Percentiles rank a stretch among this genome's conserved stretches.
Evolutionary conservation across 2,329 filamentous ascomycete genomes (phyloP).

Genomic region (Penicillium sp.): DNA sequence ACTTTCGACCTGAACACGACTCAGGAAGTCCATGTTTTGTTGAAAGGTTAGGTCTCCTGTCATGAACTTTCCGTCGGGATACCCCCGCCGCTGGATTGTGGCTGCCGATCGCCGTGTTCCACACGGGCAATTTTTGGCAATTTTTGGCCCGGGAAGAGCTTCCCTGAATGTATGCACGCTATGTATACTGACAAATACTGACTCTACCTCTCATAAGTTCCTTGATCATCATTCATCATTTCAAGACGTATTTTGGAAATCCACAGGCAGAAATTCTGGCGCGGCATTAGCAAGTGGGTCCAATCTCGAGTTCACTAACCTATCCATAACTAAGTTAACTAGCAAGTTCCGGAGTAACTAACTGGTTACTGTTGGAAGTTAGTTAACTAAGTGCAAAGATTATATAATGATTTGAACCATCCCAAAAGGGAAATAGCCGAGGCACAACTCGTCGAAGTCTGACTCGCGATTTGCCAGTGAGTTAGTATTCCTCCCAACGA

Average conservation of each 20-base stretch:
- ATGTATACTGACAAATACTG: no score
- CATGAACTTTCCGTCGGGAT: background rate
- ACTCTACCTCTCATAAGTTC: no score
- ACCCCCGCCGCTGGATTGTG: background rate
- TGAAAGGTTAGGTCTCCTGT: background rate
- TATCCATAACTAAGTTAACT: no score
- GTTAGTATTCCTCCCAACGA: conserved; percentile 8
- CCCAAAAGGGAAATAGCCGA: background rate
- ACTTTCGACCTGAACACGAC: background rate
- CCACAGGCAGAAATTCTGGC: no score
- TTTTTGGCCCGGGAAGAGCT: background rate
- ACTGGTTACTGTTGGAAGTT: no score
- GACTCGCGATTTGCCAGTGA: background rate
- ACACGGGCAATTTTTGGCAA: background rate
- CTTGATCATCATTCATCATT: no score
- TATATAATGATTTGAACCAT: background rate
- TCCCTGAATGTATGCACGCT: background rate
- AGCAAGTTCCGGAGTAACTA: no score
- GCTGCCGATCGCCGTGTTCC: background rate
- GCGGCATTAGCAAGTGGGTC: background rate
- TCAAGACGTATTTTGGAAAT: background rate
- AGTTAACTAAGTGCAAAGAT: no score
- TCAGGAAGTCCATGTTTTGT: background rate
- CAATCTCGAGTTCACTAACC: background rate
- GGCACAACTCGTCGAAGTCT: background rate